phyloP scores from a whole-genome alignment of 352 stramenopile species.

The Hyaloperonospora brassicae region DNA sequence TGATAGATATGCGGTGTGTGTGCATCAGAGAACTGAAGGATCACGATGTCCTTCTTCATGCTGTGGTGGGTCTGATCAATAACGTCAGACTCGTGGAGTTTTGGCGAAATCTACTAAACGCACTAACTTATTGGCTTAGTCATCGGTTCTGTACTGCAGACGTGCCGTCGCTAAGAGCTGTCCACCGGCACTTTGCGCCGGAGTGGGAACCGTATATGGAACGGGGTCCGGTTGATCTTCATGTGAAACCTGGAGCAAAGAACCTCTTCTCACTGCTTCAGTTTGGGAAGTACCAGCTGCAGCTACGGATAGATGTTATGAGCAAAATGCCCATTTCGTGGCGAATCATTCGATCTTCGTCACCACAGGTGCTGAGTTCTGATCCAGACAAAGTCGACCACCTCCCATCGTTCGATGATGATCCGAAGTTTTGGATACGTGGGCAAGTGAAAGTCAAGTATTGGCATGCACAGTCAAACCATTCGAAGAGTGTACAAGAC shows the following conservation, averaged over 20 bases:
- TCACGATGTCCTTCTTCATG: slow-evolving; percentile 23
- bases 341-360: slow-evolving; percentile 33
- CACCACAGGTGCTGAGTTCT: slow-evolving; percentile 9
- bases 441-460: slow-evolving; percentile 36
- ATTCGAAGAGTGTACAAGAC: slow-evolving; percentile 14
- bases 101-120: slow-evolving; percentile 41
- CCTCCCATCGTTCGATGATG: slow-evolving; percentile 6
- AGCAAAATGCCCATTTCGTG: slow-evolving; percentile 34
- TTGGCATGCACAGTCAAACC: slow-evolving; percentile 11
- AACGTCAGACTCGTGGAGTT: slow-evolving; percentile 32
- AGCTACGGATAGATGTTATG: slow-evolving; percentile 36
- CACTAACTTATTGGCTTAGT: slow-evolving; percentile 18
- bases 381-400: slow-evolving; percentile 15
- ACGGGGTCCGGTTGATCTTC: slow-evolving; percentile 14
- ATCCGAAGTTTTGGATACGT: slow-evolving; percentile 32
- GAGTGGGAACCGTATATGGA: slow-evolving; percentile 33
- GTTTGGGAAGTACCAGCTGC: slow-evolving; percentile 33
- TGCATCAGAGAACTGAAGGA: slow-evolving; percentile 20
- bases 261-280: slow-evolving; percentile 26
- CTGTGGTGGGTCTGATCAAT: slow-evolving; percentile 41
- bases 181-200: slow-evolving; percentile 41
- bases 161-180: slow-evolving; percentile 33
- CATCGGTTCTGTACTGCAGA: slow-evolving; percentile 15
- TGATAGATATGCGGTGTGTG: slow-evolving; percentile 12
- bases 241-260: slow-evolving; percentile 8